phyloP scores from a whole-genome alignment of 23 red algal species.

The Gracilaria gracilis region DNA sequence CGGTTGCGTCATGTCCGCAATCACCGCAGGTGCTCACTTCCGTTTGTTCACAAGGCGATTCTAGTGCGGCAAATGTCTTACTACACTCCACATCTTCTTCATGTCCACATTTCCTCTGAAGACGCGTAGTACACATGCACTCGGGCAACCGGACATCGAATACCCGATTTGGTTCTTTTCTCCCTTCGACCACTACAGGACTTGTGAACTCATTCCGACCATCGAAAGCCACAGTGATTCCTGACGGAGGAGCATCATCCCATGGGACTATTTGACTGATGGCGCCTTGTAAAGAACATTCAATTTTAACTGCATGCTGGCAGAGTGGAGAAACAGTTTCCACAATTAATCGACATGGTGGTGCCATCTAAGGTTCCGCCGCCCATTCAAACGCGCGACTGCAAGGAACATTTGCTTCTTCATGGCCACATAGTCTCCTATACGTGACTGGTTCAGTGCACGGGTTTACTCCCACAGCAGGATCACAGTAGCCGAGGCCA shows the following conservation, averaged over 20 bases:
- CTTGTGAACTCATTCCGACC: slow-evolving; percentile 11
- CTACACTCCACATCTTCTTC: slow-evolving; percentile 51
- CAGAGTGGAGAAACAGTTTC: slow-evolving; percentile 51
- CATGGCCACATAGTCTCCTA: slow-evolving; percentile 48
- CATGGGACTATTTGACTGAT: slow-evolving; percentile 18
- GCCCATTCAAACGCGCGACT: slow-evolving; percentile 56
- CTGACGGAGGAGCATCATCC: slow-evolving; percentile 25
- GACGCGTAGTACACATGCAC: slow-evolving; percentile 2
- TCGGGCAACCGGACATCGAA: not conserved
- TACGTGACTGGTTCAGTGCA: slow-evolving; percentile 53
- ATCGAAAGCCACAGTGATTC: slow-evolving; percentile 11
- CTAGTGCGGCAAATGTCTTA: slow-evolving; percentile 25
- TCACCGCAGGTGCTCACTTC: slow-evolving; percentile 12
- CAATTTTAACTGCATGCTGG: slow-evolving; percentile 42
- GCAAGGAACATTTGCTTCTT: slow-evolving; percentile 46
- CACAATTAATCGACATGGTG: slow-evolving; percentile 26
- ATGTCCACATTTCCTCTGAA: slow-evolving; percentile 52
- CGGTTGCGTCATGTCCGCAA: slow-evolving; percentile 1
- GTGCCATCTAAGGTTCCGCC: slow-evolving; percentile 1
- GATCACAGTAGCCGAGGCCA: slow-evolving; percentile 36
- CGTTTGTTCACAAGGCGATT: slow-evolving; percentile 29
- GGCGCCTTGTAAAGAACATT: not conserved
- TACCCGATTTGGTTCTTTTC: not conserved
- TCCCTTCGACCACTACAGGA: slow-evolving; percentile 42
- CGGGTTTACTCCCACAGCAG: slow-evolving; percentile 15